phyloP scores from a whole-genome alignment of 176 grass and related monocot genomes.

The Zea mays region DNA sequence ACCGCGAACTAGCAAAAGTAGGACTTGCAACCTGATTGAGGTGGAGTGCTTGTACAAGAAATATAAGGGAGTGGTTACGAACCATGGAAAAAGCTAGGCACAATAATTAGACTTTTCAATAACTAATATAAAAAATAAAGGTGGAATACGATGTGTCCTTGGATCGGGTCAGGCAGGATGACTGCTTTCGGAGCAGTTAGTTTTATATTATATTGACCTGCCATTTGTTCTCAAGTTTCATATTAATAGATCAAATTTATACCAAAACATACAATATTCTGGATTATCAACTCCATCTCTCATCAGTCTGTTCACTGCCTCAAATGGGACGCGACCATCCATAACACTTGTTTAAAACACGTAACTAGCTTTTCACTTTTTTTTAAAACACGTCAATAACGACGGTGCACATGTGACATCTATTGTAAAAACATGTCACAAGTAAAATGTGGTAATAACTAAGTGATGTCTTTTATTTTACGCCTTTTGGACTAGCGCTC shows the following conservation, averaged over 20 bases:
- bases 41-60: constrained; percentile 62
- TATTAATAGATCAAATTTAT: not conserved
- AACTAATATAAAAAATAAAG: constrained; percentile 7
- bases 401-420: too few relatives aligned
- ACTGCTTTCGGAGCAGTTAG: constrained; percentile 21
- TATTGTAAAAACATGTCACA: too few relatives aligned
- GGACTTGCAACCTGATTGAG: constrained; percentile 37
- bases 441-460: too few relatives aligned
- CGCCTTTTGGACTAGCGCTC: too few relatives aligned
- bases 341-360: too few relatives aligned
- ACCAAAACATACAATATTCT: too few relatives aligned
- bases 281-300: too few relatives aligned
- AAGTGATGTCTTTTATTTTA: too few relatives aligned
- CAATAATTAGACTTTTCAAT: constrained; percentile 45
- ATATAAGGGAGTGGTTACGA: constrained; percentile 63
- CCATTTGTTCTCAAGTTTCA: not conserved
- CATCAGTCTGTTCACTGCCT: too few relatives aligned
- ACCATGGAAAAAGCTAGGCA: constrained; percentile 52
- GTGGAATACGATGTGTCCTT: constrained; percentile 48
- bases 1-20: constrained; percentile 38
- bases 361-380: too few relatives aligned
- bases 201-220: constrained; percentile 29
- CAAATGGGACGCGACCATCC: too few relatives aligned
- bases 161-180: constrained; percentile 15
- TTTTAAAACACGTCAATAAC: too few relatives aligned